Percentiles rank a stretch among this genome's conserved stretches.
Evolutionary conservation across 2,329 filamentous ascomycete genomes (phyloP).

Genomic region (Aspergillus melleus): DNA sequence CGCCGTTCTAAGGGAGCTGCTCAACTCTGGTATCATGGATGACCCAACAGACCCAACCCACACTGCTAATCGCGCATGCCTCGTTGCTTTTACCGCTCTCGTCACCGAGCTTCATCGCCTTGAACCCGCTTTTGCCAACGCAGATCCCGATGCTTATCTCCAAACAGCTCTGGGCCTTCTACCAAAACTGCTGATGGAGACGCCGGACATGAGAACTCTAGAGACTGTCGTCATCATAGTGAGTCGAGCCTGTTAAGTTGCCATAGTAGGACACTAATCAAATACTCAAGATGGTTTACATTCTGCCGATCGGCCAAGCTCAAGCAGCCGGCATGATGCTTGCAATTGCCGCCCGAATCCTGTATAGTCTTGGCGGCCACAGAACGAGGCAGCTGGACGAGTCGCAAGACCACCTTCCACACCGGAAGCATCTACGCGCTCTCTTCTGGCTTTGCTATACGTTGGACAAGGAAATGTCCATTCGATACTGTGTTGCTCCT

Average conservation of each 20-base stretch:
- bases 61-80: conserved; percentile 18
- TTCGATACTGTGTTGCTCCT: conserved; percentile 20
- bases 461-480: conserved; percentile 26
- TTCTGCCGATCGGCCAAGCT: conserved; percentile 24
- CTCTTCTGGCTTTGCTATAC: conserved; percentile 28
- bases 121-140: conserved; percentile 19
- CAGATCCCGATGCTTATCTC: conserved; percentile 22
- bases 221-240: conserved; percentile 25
- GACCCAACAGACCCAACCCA: conserved; percentile 4
- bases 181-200: conserved; percentile 22
- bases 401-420: neutral
- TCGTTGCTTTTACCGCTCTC: conserved; percentile 25
- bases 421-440: conserved; percentile 18
- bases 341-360: conserved; percentile 21
- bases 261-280: neutral
- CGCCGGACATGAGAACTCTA: conserved; percentile 20
- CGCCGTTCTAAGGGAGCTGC: conserved; percentile 11
- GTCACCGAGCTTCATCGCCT: conserved; percentile 23
- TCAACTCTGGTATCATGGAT: conserved; percentile 16
- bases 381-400: neutral
- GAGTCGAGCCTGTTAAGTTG: neutral
- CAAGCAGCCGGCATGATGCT: conserved; percentile 23
- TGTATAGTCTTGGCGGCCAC: conserved; percentile 24
- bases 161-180: conserved; percentile 22
- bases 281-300: conserved; percentile 18